phyloP scores from a whole-genome alignment of 129 eudicot genomes.

The Logfia minima region DNA sequence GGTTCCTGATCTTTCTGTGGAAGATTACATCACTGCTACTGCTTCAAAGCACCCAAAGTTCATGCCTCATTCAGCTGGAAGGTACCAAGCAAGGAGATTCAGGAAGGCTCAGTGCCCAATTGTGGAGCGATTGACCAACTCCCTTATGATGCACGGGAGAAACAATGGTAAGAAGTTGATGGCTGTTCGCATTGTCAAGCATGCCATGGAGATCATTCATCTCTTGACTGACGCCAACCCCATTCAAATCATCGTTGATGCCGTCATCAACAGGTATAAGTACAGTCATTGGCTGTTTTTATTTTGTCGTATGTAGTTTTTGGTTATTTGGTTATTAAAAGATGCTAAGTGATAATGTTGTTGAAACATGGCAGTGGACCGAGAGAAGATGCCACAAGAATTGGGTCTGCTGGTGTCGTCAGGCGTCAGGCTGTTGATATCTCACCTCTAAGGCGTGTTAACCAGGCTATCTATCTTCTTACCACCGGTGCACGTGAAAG shows the following conservation, averaged over 20 bases:
- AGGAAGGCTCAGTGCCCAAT: constrained; percentile 85
- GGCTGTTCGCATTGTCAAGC: constrained; percentile 75
- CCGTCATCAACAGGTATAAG: constrained; percentile 72
- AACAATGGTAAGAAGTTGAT: constrained; percentile 71
- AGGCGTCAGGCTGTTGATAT: constrained; percentile 89
- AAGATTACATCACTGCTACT: constrained; percentile 49
- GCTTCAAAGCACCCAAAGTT: constrained; percentile 50
- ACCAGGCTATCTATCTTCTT: constrained; percentile 73
- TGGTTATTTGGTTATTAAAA: background rate
- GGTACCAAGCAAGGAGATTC: constrained; percentile 68
- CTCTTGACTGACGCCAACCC: constrained; percentile 67
- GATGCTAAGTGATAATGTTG: background rate
- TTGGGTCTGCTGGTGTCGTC: constrained; percentile 87
- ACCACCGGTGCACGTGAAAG: constrained; percentile 86
- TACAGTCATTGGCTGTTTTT: background rate
- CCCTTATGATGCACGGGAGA: constrained; percentile 82
- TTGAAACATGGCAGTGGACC: constrained; percentile 52
- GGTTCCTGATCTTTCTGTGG: constrained; percentile 67
- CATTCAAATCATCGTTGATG: constrained; percentile 75
- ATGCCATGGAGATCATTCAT: constrained; percentile 81
- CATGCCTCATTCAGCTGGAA: constrained; percentile 73
- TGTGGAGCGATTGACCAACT: constrained; percentile 74
- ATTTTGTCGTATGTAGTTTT: background rate
- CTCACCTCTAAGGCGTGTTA: constrained; percentile 71
- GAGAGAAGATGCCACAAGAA: constrained; percentile 82